Evolutionary conservation across 352 stramenopile genomes (phyloP).

Genomic region (Phytopythium oedochilum): DNA sequence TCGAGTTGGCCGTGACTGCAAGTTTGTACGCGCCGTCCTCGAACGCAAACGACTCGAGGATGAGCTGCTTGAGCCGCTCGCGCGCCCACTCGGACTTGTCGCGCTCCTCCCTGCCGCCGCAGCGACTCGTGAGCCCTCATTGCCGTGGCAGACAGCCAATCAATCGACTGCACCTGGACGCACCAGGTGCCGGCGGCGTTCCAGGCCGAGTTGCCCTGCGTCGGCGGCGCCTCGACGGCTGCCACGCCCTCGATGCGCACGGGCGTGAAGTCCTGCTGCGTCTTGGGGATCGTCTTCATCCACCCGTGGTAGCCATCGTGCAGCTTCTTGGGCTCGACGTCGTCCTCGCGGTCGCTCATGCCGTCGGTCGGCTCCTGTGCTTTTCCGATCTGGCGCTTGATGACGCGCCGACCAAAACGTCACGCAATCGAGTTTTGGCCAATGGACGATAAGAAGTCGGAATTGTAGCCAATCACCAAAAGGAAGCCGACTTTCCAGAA

Average conservation of each 20-base stretch:
- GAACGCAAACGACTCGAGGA: constrained; percentile 57
- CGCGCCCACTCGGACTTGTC: constrained; percentile 81
- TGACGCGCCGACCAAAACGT: neutral
- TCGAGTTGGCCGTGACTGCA: constrained; percentile 51
- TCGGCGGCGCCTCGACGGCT: constrained; percentile 9
- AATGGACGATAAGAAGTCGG: neutral
- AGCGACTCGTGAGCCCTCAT: too few relatives aligned
- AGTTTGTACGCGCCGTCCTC: constrained; percentile 39
- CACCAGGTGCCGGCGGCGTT: constrained; percentile 80
- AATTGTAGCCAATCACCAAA: neutral
- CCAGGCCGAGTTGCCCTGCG: constrained; percentile 61
- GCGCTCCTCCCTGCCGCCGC: constrained; percentile 60
- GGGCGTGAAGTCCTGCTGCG: constrained; percentile 77
- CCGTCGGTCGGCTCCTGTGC: neutral
- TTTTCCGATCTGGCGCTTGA: neutral
- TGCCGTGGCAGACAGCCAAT: too few relatives aligned
- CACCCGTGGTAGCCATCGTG: constrained; percentile 83
- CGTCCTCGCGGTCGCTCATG: constrained; percentile 31
- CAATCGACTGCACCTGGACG: too few relatives aligned
- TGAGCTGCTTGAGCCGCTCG: constrained; percentile 65
- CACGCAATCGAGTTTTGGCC: neutral
- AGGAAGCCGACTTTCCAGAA: neutral
- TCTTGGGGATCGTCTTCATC: constrained; percentile 87
- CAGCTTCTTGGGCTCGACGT: constrained; percentile 57
- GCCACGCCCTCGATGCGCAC: constrained; percentile 48